A percentile compares a stretch with the other conserved stretches of the same genome.
Evolutionary conservation across 2,329 filamentous ascomycete genomes (phyloP).

Genomic region (Salinomyces thailandicus): DNA sequence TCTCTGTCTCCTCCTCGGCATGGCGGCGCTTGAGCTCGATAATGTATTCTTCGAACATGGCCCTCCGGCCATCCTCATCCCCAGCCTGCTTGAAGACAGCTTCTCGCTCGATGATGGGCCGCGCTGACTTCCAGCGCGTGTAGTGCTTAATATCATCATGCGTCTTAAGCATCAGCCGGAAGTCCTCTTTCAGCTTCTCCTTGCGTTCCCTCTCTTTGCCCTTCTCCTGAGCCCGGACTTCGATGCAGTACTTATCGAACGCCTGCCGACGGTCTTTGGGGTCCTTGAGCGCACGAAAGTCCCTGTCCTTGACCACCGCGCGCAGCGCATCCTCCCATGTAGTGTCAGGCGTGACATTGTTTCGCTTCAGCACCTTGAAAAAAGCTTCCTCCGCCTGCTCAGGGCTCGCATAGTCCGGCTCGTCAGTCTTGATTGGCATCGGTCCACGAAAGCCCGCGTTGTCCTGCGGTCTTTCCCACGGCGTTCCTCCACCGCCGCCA

Average conservation of each 20-base stretch:
- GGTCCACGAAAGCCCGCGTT: conserved; percentile 24
- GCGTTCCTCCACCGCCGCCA: conserved; percentile 16
- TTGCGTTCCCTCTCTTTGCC: conserved; percentile 88
- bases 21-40: conserved; percentile 71
- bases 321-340: conserved; percentile 84
- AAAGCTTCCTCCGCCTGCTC: conserved; percentile 93
- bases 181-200: conserved; percentile 84
- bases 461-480: conserved; percentile 25
- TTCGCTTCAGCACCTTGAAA: conserved; percentile 74
- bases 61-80: conserved; percentile 74
- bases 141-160: conserved; percentile 97
- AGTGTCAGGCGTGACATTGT: conserved; percentile 83
- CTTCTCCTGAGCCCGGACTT: conserved; percentile 85
- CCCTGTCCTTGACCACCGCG: conserved; percentile 75
- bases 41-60: conserved; percentile 90
- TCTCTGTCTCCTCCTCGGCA: conserved; percentile 60
- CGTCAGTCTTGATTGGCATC: conserved; percentile 24
- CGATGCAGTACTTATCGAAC: conserved; percentile 90
- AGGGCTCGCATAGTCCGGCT: conserved; percentile 62
- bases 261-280: conserved; percentile 80
- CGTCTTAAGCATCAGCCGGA: conserved; percentile 88
- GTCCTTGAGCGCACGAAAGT: conserved; percentile 87
- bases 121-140: conserved; percentile 92
- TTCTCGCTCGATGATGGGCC: conserved; percentile 87
- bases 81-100: conserved; percentile 88